phyloP scores from a whole-genome alignment of 441 rosid species.

The Macaranga tanarius region DNA sequence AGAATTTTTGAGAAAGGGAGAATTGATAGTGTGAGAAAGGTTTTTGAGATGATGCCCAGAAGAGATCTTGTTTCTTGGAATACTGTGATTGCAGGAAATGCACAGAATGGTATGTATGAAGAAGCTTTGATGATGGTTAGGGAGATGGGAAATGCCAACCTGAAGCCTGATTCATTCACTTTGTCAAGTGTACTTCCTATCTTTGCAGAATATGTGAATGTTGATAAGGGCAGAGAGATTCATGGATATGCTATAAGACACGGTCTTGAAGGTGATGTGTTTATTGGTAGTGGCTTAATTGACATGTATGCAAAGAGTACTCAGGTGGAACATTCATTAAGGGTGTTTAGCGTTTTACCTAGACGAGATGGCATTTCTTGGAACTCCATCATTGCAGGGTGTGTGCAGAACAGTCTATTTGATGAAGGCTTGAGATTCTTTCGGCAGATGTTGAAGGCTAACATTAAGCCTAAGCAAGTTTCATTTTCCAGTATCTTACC shows the following conservation, averaged over 20 bases:
- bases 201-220: constrained; percentile 39
- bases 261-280: constrained; percentile 38
- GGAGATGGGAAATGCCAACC: constrained; percentile 32
- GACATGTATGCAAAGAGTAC: constrained; percentile 80
- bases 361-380: constrained; percentile 52
- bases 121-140: constrained; percentile 35
- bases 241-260: constrained; percentile 73
- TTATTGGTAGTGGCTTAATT: constrained; percentile 41
- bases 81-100: constrained; percentile 38
- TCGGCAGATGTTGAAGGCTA: constrained; percentile 47
- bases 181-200: constrained; percentile 34
- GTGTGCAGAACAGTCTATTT: constrained; percentile 52
- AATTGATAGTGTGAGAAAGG: constrained; percentile 50
- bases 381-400: constrained; percentile 69
- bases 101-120: constrained; percentile 36
- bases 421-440: constrained; percentile 53
- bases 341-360: constrained; percentile 47
- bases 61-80: constrained; percentile 48
- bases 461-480: constrained; percentile 49
- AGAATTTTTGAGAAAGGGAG: constrained; percentile 19
- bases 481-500: constrained; percentile 65
- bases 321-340: constrained; percentile 47
- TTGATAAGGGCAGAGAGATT: constrained; percentile 60
- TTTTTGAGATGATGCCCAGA: constrained; percentile 38
- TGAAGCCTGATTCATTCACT: constrained; percentile 31